These are phyloP conservation scores for Daldinia concentrica DNA, from an alignment of 495 filamentous ascomycete genomes.

Conservation along the genomic window DNA sequence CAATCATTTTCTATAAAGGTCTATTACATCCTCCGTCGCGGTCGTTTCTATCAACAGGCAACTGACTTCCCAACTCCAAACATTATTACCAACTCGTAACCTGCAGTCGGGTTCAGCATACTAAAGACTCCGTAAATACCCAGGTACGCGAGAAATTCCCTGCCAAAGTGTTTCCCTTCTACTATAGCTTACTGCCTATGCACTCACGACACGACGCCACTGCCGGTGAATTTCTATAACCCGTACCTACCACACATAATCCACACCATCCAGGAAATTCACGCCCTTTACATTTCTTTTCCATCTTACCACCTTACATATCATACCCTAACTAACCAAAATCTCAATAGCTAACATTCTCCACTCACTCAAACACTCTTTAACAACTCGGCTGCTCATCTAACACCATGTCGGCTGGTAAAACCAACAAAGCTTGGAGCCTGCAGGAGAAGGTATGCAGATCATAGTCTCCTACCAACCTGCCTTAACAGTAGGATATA, in stretches of 20 bases:
- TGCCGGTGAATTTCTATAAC: background rate
- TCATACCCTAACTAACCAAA: background rate
- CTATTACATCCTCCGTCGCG: background rate
- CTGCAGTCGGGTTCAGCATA: background rate
- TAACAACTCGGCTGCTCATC: background rate
- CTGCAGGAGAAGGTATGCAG: constrained; percentile 51
- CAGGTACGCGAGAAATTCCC: background rate
- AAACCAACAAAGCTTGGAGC: constrained; percentile 39
- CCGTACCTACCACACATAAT: background rate
- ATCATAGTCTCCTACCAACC: background rate
- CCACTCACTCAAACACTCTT: background rate
- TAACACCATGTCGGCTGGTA: constrained; percentile 8
- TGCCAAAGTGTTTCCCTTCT: background rate
- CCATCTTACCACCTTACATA: background rate
- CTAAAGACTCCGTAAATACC: background rate
- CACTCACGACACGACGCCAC: background rate
- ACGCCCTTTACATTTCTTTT: background rate
- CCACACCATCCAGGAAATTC: background rate
- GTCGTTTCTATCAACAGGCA: background rate
- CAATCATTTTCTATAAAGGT: background rate
- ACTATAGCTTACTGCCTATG: background rate
- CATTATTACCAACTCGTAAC: no score
- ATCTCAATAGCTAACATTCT: background rate
- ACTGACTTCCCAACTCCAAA: background rate
- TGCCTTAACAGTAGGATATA: background rate